phyloP scores from a whole-genome alignment of 75 land plant genomes.

The Adiantum capillusveneris region DNA sequence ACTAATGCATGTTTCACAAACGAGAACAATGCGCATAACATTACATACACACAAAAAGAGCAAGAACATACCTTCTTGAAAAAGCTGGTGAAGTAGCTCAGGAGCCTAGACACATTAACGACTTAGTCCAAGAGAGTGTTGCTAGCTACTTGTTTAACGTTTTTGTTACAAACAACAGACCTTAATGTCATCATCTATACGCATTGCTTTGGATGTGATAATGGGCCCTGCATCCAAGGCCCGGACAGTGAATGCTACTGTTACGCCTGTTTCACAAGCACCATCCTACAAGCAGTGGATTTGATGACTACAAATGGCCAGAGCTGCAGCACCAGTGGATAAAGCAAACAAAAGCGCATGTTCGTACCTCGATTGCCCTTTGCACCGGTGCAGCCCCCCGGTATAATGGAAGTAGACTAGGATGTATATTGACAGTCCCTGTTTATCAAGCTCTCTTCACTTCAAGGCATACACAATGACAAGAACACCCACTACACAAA shows the following conservation, averaged over 20 bases:
- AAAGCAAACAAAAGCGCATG: neutral
- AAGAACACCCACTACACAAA: too few species aligned
- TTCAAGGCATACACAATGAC: too few species aligned
- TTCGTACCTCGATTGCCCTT: conserved; percentile 80
- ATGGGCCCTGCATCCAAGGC: conserved; percentile 94
- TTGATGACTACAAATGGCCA: neutral
- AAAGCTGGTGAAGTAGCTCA: conserved; percentile 15
- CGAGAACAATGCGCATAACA: too few species aligned
- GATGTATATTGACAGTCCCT: conserved; percentile 99
- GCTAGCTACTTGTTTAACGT: too few species aligned
- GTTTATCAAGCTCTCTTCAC: neutral
- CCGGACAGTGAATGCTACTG: conserved; percentile 80
- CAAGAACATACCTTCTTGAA: conserved; percentile 21
- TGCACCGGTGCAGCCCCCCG: conserved; percentile 99
- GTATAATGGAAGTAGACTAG: conserved; percentile 90
- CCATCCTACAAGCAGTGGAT: conserved; percentile 62
- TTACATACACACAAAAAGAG: neutral
- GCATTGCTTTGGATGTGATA: conserved; percentile 62
- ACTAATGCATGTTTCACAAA: too few species aligned
- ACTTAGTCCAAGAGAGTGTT: neutral
- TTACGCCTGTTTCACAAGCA: conserved; percentile 85
- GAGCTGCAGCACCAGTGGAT: too few species aligned
- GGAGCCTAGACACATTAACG: conserved; percentile 18
- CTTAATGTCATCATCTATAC: conserved; percentile 71
- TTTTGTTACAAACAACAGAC: too few species aligned